A percentile compares a stretch with the other conserved stretches of the same genome.
These are phyloP conservation scores for Haplosporangium sp. DNA, from an alignment of 371 early-diverging fungal genomes.

Conservation along the genomic window DNA sequence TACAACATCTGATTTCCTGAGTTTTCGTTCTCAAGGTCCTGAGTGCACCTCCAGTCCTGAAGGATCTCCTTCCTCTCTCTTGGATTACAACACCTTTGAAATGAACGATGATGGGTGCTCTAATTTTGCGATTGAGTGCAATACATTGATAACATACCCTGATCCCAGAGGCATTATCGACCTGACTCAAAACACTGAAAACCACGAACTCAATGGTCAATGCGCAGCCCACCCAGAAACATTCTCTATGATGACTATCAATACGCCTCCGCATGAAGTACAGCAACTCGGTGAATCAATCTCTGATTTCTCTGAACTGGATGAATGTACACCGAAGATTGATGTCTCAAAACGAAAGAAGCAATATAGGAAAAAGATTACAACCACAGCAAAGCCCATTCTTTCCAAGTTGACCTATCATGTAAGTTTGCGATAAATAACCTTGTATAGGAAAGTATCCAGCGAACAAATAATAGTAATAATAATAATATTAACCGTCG, in stretches of 20 bases:
- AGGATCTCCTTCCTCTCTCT: not conserved
- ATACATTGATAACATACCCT: not conserved
- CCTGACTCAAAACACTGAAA: not conserved
- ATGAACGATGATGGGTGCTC: not conserved
- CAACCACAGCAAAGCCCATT: constrained; percentile 9
- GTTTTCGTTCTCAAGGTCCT: not conserved
- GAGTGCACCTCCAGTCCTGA: constrained; percentile 4
- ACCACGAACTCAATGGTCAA: too few relatives aligned
- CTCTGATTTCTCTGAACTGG: constrained; percentile 11
- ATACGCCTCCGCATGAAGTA: not conserved
- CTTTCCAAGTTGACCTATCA: not conserved
- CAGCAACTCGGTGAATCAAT: not conserved
- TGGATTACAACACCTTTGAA: constrained; percentile 16
- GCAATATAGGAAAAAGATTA: constrained; percentile 11
- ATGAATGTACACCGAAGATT: not conserved
- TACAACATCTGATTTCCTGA: not conserved
- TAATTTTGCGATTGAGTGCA: not conserved
- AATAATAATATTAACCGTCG: not conserved
- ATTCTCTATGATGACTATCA: not conserved
- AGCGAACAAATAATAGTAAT: not conserved
- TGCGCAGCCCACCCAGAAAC: not conserved
- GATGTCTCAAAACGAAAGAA: constrained; percentile 15
- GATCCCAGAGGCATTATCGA: not conserved
- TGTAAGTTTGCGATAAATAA: constrained; percentile 15
- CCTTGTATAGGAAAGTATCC: not conserved